These are phyloP conservation scores for Russula brevipes DNA, from an alignment of 768 basidiomycete species.

Conservation along the genomic window DNA sequence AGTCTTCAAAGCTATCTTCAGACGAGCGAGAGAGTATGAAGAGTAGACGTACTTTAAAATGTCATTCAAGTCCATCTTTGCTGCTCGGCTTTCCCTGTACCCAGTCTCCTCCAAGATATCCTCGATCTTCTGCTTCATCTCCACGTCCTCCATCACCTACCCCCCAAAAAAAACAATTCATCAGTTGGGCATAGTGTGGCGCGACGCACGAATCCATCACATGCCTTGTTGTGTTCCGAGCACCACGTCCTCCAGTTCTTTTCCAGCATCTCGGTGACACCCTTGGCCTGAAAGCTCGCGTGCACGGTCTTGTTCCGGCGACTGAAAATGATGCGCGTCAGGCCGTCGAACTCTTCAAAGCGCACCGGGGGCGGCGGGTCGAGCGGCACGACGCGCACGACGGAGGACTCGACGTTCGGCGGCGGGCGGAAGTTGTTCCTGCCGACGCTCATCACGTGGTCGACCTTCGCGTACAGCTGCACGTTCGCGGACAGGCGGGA, in stretches of 20 bases:
- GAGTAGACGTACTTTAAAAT: slow-evolving; percentile 17
- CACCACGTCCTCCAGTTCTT: slow-evolving; percentile 92
- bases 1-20: slow-evolving; percentile 6
- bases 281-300: slow-evolving; percentile 89
- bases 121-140: slow-evolving; percentile 22
- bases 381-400: slow-evolving; percentile 84
- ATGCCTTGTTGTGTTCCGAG: slow-evolving; percentile 59
- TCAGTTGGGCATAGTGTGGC: neutral
- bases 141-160: slow-evolving; percentile 9
- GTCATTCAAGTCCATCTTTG: slow-evolving; percentile 27
- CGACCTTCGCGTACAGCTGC: slow-evolving; percentile 94
- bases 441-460: slow-evolving; percentile 94
- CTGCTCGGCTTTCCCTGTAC: slow-evolving; percentile 21
- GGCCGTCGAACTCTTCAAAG: slow-evolving; percentile 97
- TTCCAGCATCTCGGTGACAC: slow-evolving; percentile 91
- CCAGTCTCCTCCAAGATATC: slow-evolving; percentile 23
- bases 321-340: slow-evolving; percentile 85
- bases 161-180: neutral
- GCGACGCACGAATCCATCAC: neutral
- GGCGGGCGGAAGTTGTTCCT: slow-evolving; percentile 96
- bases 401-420: slow-evolving; percentile 89
- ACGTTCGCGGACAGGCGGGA: slow-evolving; percentile 94
- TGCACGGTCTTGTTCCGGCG: slow-evolving; percentile 86
- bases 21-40: neutral
- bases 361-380: slow-evolving; percentile 94